Conservation (phyloP, 192 early-diverging fungal genomes). For the Backusella liffmaniae region DNA sequence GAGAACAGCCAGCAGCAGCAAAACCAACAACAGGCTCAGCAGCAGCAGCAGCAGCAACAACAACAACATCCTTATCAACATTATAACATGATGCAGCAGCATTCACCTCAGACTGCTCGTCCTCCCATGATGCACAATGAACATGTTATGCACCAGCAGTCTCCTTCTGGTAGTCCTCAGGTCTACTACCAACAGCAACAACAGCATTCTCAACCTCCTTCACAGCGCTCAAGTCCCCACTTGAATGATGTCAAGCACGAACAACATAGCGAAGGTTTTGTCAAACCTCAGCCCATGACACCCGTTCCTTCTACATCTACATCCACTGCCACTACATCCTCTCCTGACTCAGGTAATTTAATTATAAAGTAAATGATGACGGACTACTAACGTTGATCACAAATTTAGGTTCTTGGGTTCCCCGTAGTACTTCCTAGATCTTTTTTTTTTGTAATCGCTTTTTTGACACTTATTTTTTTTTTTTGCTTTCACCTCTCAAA, state of each 20-base stretch:
- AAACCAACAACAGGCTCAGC: conserved; percentile 8
- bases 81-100: conserved; percentile 14
- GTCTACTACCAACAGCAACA: conserved; percentile 15
- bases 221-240: conserved; percentile 19
- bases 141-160: conserved; percentile 13
- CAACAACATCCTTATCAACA: conserved; percentile 11
- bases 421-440: conserved; percentile 7
- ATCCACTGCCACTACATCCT: conserved; percentile 31
- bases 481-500: background rate
- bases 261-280: conserved; percentile 15
- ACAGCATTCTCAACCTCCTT: conserved; percentile 13
- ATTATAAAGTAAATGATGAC: background rate
- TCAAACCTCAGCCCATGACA: conserved; percentile 25
- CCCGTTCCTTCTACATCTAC: conserved; percentile 37
- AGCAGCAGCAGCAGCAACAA: conserved; percentile 6
- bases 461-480: background rate
- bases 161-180: conserved; percentile 14
- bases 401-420: conserved; percentile 12
- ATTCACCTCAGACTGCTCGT: conserved; percentile 13
- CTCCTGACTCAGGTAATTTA: conserved; percentile 35
- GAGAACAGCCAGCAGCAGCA: conserved; percentile 5
- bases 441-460: background rate
- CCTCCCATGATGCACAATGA: conserved; percentile 13
- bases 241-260: conserved; percentile 9
- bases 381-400: background rate